phyloP scores from a whole-genome alignment of 352 stramenopile genomes.

The Aphanomyces cochlioides region DNA sequence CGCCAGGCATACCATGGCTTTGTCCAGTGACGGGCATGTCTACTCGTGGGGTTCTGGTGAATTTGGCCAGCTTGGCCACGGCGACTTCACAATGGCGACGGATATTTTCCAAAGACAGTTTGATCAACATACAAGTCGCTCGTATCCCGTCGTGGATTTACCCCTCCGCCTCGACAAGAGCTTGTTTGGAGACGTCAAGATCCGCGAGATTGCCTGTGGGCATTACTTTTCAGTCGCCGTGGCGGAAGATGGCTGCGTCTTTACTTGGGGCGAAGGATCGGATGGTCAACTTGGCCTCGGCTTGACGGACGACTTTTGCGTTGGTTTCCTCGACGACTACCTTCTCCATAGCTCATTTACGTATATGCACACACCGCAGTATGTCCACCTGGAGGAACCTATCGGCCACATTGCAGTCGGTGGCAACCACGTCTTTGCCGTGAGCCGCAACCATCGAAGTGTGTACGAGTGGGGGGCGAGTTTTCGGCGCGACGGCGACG shows the following conservation, averaged over 20 bases:
- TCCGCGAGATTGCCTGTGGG: slow-evolving; percentile 35
- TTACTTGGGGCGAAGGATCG: slow-evolving; percentile 36
- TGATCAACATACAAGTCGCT: slow-evolving; percentile 57
- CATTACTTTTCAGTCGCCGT: slow-evolving; percentile 30
- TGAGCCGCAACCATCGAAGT: slow-evolving; percentile 42
- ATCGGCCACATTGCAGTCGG: slow-evolving; percentile 52
- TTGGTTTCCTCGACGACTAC: slow-evolving; percentile 64
- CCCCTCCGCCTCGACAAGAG: slow-evolving; percentile 65
- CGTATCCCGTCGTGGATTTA: slow-evolving; percentile 64
- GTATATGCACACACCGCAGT: slow-evolving; percentile 59
- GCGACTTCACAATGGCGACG: slow-evolving; percentile 42
- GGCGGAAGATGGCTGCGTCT: slow-evolving; percentile 25
- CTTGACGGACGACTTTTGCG: slow-evolving; percentile 56
- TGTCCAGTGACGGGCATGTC: slow-evolving; percentile 52
- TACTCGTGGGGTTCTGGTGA: slow-evolving; percentile 70
- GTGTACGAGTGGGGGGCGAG: slow-evolving; percentile 74
- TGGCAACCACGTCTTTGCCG: slow-evolving; percentile 66
- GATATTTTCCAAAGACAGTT: slow-evolving; percentile 66
- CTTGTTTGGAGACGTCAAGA: slow-evolving; percentile 52
- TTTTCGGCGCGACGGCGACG: slow-evolving; percentile 52
- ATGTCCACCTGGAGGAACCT: slow-evolving; percentile 58
- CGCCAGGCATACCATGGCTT: slow-evolving; percentile 62
- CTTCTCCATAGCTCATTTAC: slow-evolving; percentile 72
- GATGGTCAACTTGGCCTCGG: slow-evolving; percentile 66
- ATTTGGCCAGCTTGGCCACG: slow-evolving; percentile 70